Conservation (phyloP, 1,284 basidiomycete species). For the Trichosporon coremiiforme region DNA sequence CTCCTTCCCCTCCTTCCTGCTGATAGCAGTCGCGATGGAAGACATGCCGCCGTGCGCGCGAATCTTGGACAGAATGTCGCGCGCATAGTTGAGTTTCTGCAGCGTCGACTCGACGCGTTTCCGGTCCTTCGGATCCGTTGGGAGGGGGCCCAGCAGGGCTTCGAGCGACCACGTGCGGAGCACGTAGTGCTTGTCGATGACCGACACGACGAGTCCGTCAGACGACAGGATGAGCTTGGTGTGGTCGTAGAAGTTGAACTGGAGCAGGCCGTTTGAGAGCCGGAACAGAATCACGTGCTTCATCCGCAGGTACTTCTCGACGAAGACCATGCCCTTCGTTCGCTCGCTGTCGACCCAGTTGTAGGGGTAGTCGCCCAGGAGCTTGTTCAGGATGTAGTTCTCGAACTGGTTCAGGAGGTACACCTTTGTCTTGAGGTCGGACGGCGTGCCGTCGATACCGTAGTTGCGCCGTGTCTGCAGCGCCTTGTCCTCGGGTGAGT, state of each 20-base stretch:
- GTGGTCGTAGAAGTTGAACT: conserved; percentile 98
- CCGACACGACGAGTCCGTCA: conserved; percentile 74
- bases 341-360: conserved; percentile 71
- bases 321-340: conserved; percentile 84
- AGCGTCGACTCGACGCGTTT: conserved; percentile 45
- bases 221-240: conserved; percentile 87
- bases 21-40: conserved; percentile 16
- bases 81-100: conserved; percentile 51
- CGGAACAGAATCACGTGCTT: conserved; percentile 97
- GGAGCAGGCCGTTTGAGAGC: conserved; percentile 87
- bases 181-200: conserved; percentile 85
- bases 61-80: conserved; percentile 45
- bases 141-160: conserved; percentile 64
- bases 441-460: conserved; percentile 43
- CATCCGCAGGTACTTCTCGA: conserved; percentile 93
- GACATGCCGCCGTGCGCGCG: conserved; percentile 32
- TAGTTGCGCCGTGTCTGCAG: conserved; percentile 50
- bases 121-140: conserved; percentile 39
- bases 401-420: conserved; percentile 91
- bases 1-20: conserved; percentile 23
- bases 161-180: conserved; percentile 74
- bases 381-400: conserved; percentile 82
- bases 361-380: conserved; percentile 76
- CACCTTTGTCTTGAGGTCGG: conserved; percentile 78
- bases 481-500: conserved; percentile 37